Evolutionary conservation across 441 rosid genomes (phyloP), one percentile per base, ranked within the genome.

Genomic region (Populus hybrid): DNA sequence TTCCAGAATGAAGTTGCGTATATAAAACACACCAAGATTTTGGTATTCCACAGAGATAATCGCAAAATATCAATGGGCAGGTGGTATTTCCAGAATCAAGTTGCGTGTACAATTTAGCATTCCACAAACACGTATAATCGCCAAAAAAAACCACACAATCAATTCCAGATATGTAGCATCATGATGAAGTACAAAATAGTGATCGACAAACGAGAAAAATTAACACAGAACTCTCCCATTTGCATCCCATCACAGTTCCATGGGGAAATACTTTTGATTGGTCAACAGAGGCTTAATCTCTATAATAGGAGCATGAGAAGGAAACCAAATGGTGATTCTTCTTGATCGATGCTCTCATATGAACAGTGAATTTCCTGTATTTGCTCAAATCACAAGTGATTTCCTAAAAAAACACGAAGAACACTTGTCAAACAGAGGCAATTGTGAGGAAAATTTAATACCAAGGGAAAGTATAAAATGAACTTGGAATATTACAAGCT

Each of bases 401-500:
- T 30, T 8, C 16, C 40, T 5, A 28, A 2, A 38, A 28, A 18
- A 6, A 18, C 18, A 10, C 12, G 14, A 21, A 24, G 1, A 69
- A 0, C 7, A n/a, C 18, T 11, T 10, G 23, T 67, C n/a, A 16
- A 32, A 67, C 36, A 18, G 61, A 78, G 72, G 68, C 24, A 32
- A 3, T 73, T 24, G 69, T 6, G 35, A 53, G 63, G 28, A 24
- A 70, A 32, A 65, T 30, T 4, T n/a, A 20, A 67, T 8, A 32
- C 34, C 34, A 30, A 8, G 61, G 66, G 21, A 3, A 57, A 53
- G 35, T 14, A 53, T 6, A 9, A n/a, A 2, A 61, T 34, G 18
- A 35, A 71, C 23, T 72, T 8, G 10, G 53, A 65, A 35, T 23
- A 32, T 26, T 26, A 74, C 20, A 64, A 42, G 23, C 80, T 85